Evolutionary conservation across 306 rosid genomes (phyloP), one percentile per base, ranked within the genome.

Genomic region (Quercus aquifolioides): DNA sequence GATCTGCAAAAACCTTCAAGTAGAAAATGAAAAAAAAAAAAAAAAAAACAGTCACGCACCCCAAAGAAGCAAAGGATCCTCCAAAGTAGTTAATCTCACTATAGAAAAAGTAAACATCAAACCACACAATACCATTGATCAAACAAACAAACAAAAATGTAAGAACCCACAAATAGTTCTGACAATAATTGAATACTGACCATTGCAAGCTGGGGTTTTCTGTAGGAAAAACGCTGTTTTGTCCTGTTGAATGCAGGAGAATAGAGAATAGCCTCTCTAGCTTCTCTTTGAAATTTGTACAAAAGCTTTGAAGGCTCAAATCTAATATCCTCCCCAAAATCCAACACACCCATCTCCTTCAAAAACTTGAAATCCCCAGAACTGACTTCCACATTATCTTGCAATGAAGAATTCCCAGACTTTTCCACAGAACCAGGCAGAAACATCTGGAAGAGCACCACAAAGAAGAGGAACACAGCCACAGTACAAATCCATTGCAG

Each of bases 401-500:
- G 59, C 26, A 79, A 60, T 2, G 84, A 74, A 75, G 84, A 74
- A 75, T 41, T 64, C 60, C 74, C 89, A 1, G 91, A 79, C 70
- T 88, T 87, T 20, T 91, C 98, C 63, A 91, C 86, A 6, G 98
- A 93, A 63, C 92, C 96, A 52, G 98, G 99, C 21, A 96, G 85
- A 78, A 85, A 91, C 96, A 91, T 87, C 86, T 93, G 98, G 65
- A 93, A 93, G 51, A 93, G 87, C 74, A 89, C 91, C 38, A 92
- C 90, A 75, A 96, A 87, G 84, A 91, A 87, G 1, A 96, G 86
- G 78, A 96, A 96, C 75, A 96, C 94, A 6, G 68, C 85, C 68
- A 93, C 94, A 8, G 97, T 89, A 76, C 97, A 96, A 87, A 90
- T 91, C 99, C 99, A 96, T 87, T 90, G 98, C 62, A 96, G 78